Conservation (phyloP, 768 basidiomycete genomes). For the Russula griseocarnosa region DNA sequence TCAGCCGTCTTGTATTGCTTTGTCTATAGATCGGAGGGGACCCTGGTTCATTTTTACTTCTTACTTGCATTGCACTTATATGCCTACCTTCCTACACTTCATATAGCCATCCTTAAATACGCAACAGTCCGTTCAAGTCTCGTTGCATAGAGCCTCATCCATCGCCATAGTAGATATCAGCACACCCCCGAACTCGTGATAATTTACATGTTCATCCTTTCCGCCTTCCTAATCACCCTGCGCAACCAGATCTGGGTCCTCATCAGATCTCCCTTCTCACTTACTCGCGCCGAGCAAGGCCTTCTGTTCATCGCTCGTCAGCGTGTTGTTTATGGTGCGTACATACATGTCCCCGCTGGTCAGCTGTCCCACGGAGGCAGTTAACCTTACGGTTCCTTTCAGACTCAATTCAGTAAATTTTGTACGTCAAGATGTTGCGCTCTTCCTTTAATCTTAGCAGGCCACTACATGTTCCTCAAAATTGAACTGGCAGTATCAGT, state of each 20-base stretch:
- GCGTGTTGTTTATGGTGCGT: conserved; percentile 17
- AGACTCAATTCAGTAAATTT: neutral
- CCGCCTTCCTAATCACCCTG: neutral
- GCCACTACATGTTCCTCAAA: neutral
- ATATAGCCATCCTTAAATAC: conserved; percentile 4
- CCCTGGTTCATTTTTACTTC: conserved; percentile 2
- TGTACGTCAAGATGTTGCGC: neutral
- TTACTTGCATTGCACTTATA: neutral
- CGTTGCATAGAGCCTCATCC: conserved; percentile 14
- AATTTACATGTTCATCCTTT: conserved; percentile 21
- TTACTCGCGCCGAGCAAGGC: neutral
- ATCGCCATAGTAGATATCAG: conserved; percentile 13
- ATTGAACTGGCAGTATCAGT: too few relatives aligned
- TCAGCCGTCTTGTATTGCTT: conserved; percentile 4
- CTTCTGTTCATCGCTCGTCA: too few relatives aligned
- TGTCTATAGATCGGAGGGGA: conserved; percentile 5
- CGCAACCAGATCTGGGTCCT: neutral
- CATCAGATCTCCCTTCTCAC: neutral
- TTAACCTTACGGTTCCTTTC: neutral
- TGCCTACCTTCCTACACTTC: neutral
- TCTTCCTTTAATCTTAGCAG: neutral
- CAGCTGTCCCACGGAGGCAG: neutral
- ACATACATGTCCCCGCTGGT: neutral
- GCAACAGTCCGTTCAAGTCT: neutral
- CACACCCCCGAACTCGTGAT: conserved; percentile 20